Percentiles rank a stretch among this genome's conserved stretches.
These are phyloP conservation scores for Trypanosoma grayi DNA, from an alignment of 208 protist species.

Conservation along the genomic window DNA sequence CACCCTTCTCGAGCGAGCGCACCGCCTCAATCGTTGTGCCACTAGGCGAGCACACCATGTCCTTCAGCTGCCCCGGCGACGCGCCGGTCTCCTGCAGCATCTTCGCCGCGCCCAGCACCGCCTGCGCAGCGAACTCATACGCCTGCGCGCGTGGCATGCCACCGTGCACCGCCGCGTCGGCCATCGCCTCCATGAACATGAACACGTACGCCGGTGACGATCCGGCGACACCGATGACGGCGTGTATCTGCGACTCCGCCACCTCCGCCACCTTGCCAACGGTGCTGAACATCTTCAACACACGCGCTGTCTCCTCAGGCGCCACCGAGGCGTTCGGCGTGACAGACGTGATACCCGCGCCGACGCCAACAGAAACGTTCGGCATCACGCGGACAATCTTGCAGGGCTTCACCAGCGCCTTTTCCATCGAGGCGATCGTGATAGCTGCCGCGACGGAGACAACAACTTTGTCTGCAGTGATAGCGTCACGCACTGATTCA, in stretches of 20 bases:
- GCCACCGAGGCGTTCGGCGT: slow-evolving; percentile 45
- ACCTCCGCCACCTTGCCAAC: slow-evolving; percentile 72
- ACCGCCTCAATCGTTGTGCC: slow-evolving; percentile 96
- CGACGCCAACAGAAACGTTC: slow-evolving; percentile 89
- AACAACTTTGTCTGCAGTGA: slow-evolving; percentile 63
- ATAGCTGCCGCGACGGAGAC: slow-evolving; percentile 94
- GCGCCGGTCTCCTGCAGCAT: slow-evolving; percentile 83
- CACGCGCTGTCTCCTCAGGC: slow-evolving; percentile 33
- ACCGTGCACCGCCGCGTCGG: slow-evolving; percentile 93
- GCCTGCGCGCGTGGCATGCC: slow-evolving; percentile 88
- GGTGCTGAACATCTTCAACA: slow-evolving; percentile 61
- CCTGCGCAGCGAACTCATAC: slow-evolving; percentile 89
- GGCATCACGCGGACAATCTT: slow-evolving; percentile 96
- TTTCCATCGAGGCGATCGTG: slow-evolving; percentile 66
- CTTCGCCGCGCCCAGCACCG: slow-evolving; percentile 90
- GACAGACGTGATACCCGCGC: slow-evolving; percentile 65
- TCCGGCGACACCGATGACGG: slow-evolving; percentile 94
- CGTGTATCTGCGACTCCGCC: slow-evolving; percentile 77
- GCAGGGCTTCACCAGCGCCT: slow-evolving; percentile 32
- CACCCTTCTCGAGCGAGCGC: slow-evolving; percentile 87
- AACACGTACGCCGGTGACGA: slow-evolving; percentile 96
- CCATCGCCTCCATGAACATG: slow-evolving; percentile 95
- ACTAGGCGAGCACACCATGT: slow-evolving; percentile 92
- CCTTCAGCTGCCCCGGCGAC: slow-evolving; percentile 82
- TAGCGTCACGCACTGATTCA: slow-evolving; percentile 33